Percentiles rank a stretch among this genome's conserved stretches.
Conservation (phyloP, 2,329 filamentous ascomycete species). For the Arthrobotrys iridis region DNA sequence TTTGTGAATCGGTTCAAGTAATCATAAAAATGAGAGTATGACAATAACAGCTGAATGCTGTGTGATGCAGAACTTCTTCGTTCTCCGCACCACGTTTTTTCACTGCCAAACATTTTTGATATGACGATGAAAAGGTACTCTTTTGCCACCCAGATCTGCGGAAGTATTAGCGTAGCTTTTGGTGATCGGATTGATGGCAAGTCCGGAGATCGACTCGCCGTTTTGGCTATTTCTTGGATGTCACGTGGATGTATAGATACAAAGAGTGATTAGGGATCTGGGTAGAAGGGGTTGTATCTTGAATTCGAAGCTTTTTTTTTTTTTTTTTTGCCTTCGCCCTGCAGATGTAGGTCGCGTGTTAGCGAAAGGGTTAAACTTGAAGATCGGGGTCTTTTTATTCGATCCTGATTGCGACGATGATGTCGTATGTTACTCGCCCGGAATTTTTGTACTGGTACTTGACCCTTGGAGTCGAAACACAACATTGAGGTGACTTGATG, state of each 20-base stretch:
- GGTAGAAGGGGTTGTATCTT: no score
- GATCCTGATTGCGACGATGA: not conserved
- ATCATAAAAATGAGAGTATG: no score
- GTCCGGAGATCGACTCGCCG: not conserved
- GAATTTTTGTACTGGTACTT: not conserved
- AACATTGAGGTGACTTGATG: no score
- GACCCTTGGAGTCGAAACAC: not conserved
- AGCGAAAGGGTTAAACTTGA: not conserved
- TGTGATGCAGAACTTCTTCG: no score
- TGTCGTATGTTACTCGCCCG: not conserved
- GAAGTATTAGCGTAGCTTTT: not conserved
- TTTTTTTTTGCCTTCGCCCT: not conserved
- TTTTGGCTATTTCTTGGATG: not conserved
- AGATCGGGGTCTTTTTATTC: not conserved
- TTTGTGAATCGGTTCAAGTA: no score
- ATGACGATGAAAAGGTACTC: no score
- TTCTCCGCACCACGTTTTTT: not conserved
- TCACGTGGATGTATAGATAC: not conserved
- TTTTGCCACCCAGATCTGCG: not conserved
- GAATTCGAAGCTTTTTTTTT: not conserved
- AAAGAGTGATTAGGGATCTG: not conserved
- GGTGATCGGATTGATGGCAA: not conserved
- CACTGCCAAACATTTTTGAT: not conserved
- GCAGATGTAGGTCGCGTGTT: not conserved
- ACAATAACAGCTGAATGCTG: no score